A percentile compares a stretch with the other conserved stretches of the same genome.
Conservation (phyloP, 2,329 filamentous ascomycete genomes). For the Dendrostoma leiphaemia region DNA sequence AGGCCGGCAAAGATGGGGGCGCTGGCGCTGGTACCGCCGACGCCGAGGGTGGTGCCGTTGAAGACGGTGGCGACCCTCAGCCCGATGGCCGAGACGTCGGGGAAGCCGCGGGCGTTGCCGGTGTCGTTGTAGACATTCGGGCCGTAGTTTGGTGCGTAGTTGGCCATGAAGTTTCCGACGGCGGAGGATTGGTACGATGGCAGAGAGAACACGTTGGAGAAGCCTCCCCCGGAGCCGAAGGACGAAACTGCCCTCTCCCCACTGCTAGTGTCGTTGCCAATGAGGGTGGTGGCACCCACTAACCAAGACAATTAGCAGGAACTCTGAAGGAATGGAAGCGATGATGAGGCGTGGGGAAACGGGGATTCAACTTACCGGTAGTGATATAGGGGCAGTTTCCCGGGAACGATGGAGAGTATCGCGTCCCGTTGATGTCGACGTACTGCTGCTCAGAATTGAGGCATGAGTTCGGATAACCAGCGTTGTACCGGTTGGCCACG, state of each 20-base stretch:
- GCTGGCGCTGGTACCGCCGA: constrained; percentile 35
- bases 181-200: constrained; percentile 39
- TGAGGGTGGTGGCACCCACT: constrained; percentile 12
- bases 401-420: constrained; percentile 13
- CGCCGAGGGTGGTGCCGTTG: constrained; percentile 19
- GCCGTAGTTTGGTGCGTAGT: constrained; percentile 41
- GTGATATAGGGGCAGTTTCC: constrained; percentile 18
- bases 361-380: constrained; percentile 22
- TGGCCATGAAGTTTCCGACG: constrained; percentile 35
- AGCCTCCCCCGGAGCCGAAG: constrained; percentile 42
- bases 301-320: background rate
- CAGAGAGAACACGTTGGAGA: constrained; percentile 43
- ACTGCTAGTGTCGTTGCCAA: constrained; percentile 9
- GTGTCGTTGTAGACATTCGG: constrained; percentile 39
- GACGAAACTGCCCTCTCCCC: constrained; percentile 22
- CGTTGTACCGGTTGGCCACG: constrained; percentile 15
- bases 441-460: constrained; percentile 5
- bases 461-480: constrained; percentile 11
- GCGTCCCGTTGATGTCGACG: constrained; percentile 15
- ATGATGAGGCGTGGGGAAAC: background rate
- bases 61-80: constrained; percentile 26
- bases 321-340: background rate
- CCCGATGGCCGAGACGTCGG: constrained; percentile 56
- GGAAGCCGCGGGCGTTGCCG: constrained; percentile 39
- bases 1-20: constrained; percentile 40